phyloP scores from a whole-genome alignment of 768 basidiomycete genomes.

The Tricholoma hemisulphureum region DNA sequence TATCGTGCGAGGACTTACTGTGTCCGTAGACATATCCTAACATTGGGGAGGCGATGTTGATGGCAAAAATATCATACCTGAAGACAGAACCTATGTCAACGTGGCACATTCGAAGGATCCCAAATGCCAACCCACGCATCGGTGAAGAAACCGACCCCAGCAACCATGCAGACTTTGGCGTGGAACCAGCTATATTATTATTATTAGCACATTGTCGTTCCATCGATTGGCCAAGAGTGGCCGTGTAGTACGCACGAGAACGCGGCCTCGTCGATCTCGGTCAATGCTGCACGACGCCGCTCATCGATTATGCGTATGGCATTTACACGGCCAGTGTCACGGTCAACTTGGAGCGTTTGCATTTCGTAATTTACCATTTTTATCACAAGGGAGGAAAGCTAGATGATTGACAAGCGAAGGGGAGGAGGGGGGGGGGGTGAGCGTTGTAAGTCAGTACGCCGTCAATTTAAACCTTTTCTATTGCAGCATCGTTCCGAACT shows the following conservation, averaged over 20 bases:
- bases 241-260: slow-evolving; percentile 65
- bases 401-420: background rate
- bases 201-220: no score
- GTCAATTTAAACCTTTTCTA: no score
- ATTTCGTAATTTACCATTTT: background rate
- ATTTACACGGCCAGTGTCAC: slow-evolving; percentile 15
- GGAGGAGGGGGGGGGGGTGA: no score
- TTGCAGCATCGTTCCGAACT: no score
- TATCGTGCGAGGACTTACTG: slow-evolving; percentile 17
- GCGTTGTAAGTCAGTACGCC: no score
- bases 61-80: slow-evolving; percentile 85
- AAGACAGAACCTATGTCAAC: background rate
- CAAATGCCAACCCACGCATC: slow-evolving; percentile 53
- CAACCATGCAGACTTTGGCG: slow-evolving; percentile 64
- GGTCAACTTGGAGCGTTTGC: background rate
- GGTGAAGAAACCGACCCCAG: slow-evolving; percentile 90
- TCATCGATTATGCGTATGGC: slow-evolving; percentile 54
- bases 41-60: slow-evolving; percentile 83
- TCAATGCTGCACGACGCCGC: slow-evolving; percentile 74
- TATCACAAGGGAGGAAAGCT: background rate
- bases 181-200: slow-evolving; percentile 69
- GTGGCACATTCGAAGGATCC: background rate
- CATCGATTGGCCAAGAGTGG: no score
- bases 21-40: slow-evolving; percentile 76
- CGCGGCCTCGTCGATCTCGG: slow-evolving; percentile 82